These are phyloP conservation scores for Colletotrichum eleusines DNA, from an alignment of 2,329 filamentous ascomycete species.

Conservation along the genomic window DNA sequence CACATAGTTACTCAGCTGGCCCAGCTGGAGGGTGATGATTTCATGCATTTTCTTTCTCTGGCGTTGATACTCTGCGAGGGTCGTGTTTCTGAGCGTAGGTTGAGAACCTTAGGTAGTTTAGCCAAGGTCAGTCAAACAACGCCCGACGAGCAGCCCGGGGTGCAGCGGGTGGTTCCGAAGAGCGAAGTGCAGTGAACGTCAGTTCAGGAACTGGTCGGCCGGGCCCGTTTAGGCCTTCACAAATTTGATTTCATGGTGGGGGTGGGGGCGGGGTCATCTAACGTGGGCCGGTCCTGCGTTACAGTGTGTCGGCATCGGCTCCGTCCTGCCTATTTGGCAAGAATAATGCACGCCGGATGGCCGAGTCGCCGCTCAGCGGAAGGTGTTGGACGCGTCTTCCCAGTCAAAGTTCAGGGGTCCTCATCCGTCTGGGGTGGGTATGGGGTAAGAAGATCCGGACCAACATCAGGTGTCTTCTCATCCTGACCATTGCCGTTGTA, in stretches of 20 bases:
- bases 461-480: background rate
- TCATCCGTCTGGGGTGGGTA: background rate
- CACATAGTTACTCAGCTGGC: slow-evolving; percentile 91
- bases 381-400: background rate
- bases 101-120: background rate
- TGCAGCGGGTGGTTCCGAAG: slow-evolving; percentile 1
- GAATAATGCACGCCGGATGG: background rate
- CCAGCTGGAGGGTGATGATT: slow-evolving; percentile 93
- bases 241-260: slow-evolving; percentile 11
- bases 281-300: background rate
- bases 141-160: background rate
- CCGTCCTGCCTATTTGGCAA: background rate
- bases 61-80: background rate
- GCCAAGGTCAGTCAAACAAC: background rate
- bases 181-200: background rate
- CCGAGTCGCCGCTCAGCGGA: background rate
- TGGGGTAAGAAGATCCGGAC: background rate
- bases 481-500: background rate
- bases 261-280: slow-evolving; percentile 3
- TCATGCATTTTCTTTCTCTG: slow-evolving; percentile 78
- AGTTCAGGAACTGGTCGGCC: background rate
- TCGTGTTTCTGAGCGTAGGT: background rate
- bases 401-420: background rate
- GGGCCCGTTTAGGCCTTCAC: slow-evolving; percentile 1
- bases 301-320: slow-evolving; percentile 6